A percentile compares a stretch with the other conserved stretches of the same genome.
Conservation (phyloP, 2,329 filamentous ascomycete species). For the Blastomyces percursus region DNA sequence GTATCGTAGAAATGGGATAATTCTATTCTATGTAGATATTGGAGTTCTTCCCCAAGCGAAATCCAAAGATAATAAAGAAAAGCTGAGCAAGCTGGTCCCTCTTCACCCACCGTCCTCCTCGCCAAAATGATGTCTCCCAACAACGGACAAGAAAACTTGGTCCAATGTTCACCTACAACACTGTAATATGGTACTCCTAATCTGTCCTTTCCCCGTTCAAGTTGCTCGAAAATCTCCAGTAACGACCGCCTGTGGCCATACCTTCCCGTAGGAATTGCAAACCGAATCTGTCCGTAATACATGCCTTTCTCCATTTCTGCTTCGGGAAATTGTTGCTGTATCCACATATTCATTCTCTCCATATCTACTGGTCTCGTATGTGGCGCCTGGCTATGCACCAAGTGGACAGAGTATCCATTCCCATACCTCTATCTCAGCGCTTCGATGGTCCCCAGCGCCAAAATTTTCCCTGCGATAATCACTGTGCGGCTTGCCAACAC, state of each 20-base stretch:
- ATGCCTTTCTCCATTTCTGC: constrained; percentile 61
- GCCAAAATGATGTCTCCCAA: constrained; percentile 64
- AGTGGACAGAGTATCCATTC: constrained; percentile 67
- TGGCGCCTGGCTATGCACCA: constrained; percentile 65
- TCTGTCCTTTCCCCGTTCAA: constrained; percentile 58
- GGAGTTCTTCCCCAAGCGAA: not conserved
- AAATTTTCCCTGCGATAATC: constrained; percentile 76
- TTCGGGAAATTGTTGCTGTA: constrained; percentile 48
- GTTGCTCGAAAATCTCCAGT: constrained; percentile 55
- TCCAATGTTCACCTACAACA: constrained; percentile 76
- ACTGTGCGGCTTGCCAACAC: constrained; percentile 73
- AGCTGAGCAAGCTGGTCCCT: not conserved
- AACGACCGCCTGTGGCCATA: not conserved
- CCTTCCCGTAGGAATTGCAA: constrained; percentile 50
- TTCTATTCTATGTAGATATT: not conserved
- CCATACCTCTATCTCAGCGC: constrained; percentile 64
- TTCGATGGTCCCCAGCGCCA: constrained; percentile 68
- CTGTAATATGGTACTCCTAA: constrained; percentile 77
- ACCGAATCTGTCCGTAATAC: constrained; percentile 81
- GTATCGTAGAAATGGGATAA: not conserved
- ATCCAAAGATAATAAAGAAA: not conserved
- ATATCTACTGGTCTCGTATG: constrained; percentile 61
- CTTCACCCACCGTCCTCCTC: constrained; percentile 41
- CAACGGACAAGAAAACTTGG: constrained; percentile 80
- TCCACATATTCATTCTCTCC: constrained; percentile 54